A percentile compares a stretch with the other conserved stretches of the same genome.
Evolutionary conservation across 2,329 filamentous ascomycete species (phyloP).

Genomic region (Ophiostoma sp.): DNA sequence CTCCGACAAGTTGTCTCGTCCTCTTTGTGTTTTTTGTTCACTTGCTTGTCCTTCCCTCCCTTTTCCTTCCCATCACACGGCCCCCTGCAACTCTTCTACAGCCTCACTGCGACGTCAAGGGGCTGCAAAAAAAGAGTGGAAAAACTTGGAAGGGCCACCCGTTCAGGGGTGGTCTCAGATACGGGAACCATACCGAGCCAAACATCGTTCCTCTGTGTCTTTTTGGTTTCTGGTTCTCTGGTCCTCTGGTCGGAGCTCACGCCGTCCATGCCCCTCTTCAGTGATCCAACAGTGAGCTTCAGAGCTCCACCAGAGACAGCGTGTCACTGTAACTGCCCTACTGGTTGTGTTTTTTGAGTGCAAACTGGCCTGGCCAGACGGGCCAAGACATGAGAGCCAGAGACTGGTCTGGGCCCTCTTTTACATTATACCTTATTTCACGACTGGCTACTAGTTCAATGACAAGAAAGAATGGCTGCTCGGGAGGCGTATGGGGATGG

Average conservation of each 20-base stretch:
- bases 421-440: not conserved
- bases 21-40: not conserved
- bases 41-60: not conserved
- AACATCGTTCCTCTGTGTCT: not conserved
- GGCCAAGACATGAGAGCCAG: not conserved
- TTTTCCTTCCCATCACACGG: not conserved
- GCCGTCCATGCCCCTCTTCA: not conserved
- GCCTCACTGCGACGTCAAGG: conserved; percentile 17
- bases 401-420: not conserved
- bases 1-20: not conserved
- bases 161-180: conserved; percentile 2
- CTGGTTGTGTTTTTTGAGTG: not conserved
- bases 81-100: conserved; percentile 3
- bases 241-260: not conserved
- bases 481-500: conserved; percentile 1
- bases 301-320: not conserved
- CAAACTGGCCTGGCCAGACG: not conserved
- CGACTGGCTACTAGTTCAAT: not conserved
- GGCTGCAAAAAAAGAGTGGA: not conserved
- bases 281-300: not conserved
- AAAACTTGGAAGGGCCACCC: not conserved
- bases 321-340: not conserved
- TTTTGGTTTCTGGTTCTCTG: not conserved
- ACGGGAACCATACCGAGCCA: not conserved
- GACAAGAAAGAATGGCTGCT: not conserved